These are phyloP conservation scores for Arxiozyma bovina DNA, from an alignment of 1,139 yeast genomes.

Conservation along the genomic window DNA sequence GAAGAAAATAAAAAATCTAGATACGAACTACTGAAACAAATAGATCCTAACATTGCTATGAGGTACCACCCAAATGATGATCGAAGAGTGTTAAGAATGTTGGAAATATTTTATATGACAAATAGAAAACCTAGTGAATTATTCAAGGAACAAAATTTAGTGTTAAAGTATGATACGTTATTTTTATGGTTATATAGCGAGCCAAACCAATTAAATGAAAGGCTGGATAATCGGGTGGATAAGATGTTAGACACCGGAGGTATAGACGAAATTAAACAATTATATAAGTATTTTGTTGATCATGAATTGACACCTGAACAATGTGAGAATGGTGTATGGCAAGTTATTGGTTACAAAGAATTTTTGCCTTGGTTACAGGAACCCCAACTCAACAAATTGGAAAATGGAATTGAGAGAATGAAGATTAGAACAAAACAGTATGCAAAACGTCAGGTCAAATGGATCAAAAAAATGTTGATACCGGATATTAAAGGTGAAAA, in stretches of 20 bases:
- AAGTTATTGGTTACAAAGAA: constrained; percentile 92
- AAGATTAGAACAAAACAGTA: constrained; percentile 77
- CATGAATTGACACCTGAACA: constrained; percentile 31
- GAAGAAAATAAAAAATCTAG: constrained; percentile 20
- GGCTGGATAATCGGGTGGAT: constrained; percentile 77
- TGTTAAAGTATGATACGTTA: constrained; percentile 56
- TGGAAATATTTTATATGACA: constrained; percentile 67
- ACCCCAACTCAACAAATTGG: constrained; percentile 28
- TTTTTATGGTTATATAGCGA: constrained; percentile 81
- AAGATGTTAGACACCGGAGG: constrained; percentile 69
- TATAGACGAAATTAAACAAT: constrained; percentile 52
- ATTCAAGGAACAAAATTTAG: constrained; percentile 53
- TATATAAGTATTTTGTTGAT: constrained; percentile 40
- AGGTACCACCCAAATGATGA: constrained; percentile 91
- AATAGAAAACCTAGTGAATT: constrained; percentile 63
- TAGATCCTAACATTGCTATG: constrained; percentile 66
- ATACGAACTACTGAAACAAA: constrained; percentile 38
- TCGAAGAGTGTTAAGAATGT: constrained; percentile 66
- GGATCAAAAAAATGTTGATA: constrained; percentile 70
- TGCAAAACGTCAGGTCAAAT: constrained; percentile 84
- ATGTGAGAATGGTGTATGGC: constrained; percentile 77
- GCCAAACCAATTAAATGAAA: constrained; percentile 44
- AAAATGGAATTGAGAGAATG: constrained; percentile 61
- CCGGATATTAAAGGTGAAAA: constrained; percentile 59
- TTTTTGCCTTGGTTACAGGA: constrained; percentile 67